Conservation (phyloP, 2,329 filamentous ascomycete species). For the Botrytis cinerea region DNA sequence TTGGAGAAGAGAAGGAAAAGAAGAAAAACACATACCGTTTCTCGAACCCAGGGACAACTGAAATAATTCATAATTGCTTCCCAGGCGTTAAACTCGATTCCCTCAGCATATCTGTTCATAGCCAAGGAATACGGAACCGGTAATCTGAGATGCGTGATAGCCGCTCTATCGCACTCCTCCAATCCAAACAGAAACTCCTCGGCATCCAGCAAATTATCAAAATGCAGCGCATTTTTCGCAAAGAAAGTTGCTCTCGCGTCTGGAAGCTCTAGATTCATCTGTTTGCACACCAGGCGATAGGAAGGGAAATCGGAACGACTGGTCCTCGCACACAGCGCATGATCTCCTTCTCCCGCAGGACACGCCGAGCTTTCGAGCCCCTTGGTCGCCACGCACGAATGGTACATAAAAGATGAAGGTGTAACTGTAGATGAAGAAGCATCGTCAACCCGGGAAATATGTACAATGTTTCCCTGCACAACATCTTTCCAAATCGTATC, state of each 20-base stretch:
- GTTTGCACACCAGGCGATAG: slow-evolving; percentile 30
- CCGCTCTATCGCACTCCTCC: slow-evolving; percentile 25
- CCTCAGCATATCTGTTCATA: not conserved
- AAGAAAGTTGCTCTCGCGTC: slow-evolving; percentile 24
- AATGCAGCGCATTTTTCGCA: slow-evolving; percentile 32
- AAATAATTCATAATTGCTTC: slow-evolving; percentile 32
- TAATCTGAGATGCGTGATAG: slow-evolving; percentile 31
- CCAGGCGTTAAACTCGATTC: slow-evolving; percentile 19
- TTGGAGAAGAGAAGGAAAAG: not conserved
- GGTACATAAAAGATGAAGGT: not conserved
- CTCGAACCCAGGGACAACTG: slow-evolving; percentile 32
- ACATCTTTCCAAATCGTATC: slow-evolving; percentile 30
- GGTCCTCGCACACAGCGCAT: slow-evolving; percentile 24
- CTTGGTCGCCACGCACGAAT: slow-evolving; percentile 9
- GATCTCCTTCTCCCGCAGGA: slow-evolving; percentile 28
- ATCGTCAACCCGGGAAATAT: slow-evolving; percentile 22
- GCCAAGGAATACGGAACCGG: slow-evolving; percentile 23
- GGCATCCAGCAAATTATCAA: slow-evolving; percentile 27
- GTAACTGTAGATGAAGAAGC: not conserved
- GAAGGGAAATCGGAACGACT: slow-evolving; percentile 10
- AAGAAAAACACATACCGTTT: slow-evolving; percentile 25
- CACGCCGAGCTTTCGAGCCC: slow-evolving; percentile 24
- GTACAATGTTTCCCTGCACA: slow-evolving; percentile 26
- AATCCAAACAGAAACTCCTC: slow-evolving; percentile 31
- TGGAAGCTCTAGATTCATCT: slow-evolving; percentile 29